phyloP scores from a whole-genome alignment of 768 basidiomycete genomes.

The Russula sp. region DNA sequence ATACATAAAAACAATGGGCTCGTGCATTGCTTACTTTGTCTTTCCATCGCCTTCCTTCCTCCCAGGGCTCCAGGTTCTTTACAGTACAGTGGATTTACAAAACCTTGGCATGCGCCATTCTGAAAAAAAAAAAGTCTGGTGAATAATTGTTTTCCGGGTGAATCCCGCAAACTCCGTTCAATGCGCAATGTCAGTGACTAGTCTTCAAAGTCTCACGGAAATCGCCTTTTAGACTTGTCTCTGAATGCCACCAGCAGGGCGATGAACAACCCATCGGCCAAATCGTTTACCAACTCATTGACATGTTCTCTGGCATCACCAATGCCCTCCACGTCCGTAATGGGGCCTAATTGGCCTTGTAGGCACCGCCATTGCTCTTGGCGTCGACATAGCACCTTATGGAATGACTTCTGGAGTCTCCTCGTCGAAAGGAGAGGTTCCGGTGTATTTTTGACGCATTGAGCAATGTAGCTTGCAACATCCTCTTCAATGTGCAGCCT shows the following conservation, averaged over 20 bases:
- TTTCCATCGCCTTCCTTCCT: no score
- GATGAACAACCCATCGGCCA: slow-evolving; percentile 75
- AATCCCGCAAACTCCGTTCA: no score
- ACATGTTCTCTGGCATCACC: slow-evolving; percentile 79
- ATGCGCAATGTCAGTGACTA: no score
- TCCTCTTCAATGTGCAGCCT: not conserved
- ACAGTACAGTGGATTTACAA: no score
- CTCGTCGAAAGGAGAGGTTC: slow-evolving; percentile 90
- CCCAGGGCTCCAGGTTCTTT: no score
- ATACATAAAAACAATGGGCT: no score
- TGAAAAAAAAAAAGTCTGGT: no score
- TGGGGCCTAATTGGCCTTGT: slow-evolving; percentile 95
- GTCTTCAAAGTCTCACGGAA: no score
- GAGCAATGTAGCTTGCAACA: slow-evolving; percentile 66
- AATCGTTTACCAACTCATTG: slow-evolving; percentile 91
- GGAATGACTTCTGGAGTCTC: slow-evolving; percentile 81
- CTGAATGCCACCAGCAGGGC: slow-evolving; percentile 76
- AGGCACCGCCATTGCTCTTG: slow-evolving; percentile 93
- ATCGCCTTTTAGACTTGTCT: slow-evolving; percentile 61
- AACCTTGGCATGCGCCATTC: no score
- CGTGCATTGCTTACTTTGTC: no score
- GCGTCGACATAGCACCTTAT: slow-evolving; percentile 91
- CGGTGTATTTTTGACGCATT: slow-evolving; percentile 97
- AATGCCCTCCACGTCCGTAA: slow-evolving; percentile 88
- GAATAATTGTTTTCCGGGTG: no score